Evolutionary conservation across 2,329 filamentous ascomycete species (phyloP).

Genomic region (Talaromyces albobiverticillius): DNA sequence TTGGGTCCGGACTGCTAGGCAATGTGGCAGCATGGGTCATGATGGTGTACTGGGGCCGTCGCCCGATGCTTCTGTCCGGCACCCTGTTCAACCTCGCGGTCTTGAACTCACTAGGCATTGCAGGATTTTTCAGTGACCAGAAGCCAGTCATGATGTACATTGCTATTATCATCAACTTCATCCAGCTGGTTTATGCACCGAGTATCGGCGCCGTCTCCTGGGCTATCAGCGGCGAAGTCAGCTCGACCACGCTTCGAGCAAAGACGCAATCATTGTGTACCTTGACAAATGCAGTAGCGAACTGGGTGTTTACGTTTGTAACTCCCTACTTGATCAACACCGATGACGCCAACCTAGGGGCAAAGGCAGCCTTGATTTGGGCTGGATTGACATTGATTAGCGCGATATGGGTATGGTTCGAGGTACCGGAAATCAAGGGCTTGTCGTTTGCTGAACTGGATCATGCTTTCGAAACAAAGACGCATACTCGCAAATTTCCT

Average conservation of each 20-base stretch:
- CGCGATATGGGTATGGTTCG: not conserved
- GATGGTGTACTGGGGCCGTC: no score
- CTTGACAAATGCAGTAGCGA: not conserved
- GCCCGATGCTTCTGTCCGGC: no score
- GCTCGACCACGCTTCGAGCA: not conserved
- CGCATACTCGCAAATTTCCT: no score
- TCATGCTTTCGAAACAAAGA: not conserved
- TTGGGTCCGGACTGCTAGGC: no score
- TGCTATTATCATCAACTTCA: no score
- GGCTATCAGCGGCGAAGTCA: not conserved
- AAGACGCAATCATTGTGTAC: not conserved
- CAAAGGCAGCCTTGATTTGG: conserved; percentile 1
- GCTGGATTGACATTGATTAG: not conserved
- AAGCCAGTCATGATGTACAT: no score
- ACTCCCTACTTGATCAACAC: conserved; percentile 26
- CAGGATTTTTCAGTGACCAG: no score
- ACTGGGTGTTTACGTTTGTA: conserved; percentile 3
- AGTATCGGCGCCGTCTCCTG: not conserved
- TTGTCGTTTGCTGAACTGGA: not conserved
- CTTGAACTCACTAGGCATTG: no score
- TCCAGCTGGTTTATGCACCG: no score
- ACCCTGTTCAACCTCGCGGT: no score
- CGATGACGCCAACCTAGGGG: conserved; percentile 48
- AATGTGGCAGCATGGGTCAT: no score
- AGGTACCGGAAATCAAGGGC: not conserved